Base-by-base conservation (phyloP, 1,284 basidiomycete genomes). In the Sutorius eximius region DNA sequence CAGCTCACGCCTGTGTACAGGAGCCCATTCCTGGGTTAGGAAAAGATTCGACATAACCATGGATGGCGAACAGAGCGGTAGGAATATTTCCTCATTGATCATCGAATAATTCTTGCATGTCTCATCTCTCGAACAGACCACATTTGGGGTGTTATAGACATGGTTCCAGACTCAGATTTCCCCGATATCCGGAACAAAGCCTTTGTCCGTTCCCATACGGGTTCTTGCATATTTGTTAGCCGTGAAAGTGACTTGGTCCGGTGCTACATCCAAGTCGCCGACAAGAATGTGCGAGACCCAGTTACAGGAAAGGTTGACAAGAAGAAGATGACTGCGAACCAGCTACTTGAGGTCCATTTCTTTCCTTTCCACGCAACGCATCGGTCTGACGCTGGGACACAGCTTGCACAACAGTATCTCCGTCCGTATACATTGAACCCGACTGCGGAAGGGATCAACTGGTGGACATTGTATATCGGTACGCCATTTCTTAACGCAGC, bases 11-110 rank as follows among this genome's bases (percentile, higher is more conserved):
- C 3, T 45, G 5, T 30, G 32, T 40, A 34, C 53, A 78, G 77
- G 78, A 10, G 83, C 83, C 1, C 82, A 85, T 63, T 83, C 80
- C 6, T 85, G 83, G 83, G 80, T 82, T 5, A 76, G 83, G 34
- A 78, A 80, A 49, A 60, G 68, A 2, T 71, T 84, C 22, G 77
- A 74, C 3, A 78, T 85, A 51, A 60, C 67, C 18, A 80, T 85
- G 78, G 79, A 83, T 30, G 83, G 83, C 34, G 83, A 85, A 59
- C 76, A 79, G 51, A 80, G 77, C 3, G 78, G 81, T 79, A 41
- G 48, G 66, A 52, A 42, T 7, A 11, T 46, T 36, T 9, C 15
- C 12, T 30, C 16, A 1, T 24, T 24, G 5, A 32, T 43, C 15
- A 4, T 11, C 11, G 27, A 27, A 12, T 18, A 49, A 24, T 5